Percentiles rank a stretch among this genome's conserved stretches.
These are phyloP conservation scores for Hymenotorrendiella dingleyae DNA, from an alignment of 2,329 filamentous ascomycete species.

Conservation along the genomic window DNA sequence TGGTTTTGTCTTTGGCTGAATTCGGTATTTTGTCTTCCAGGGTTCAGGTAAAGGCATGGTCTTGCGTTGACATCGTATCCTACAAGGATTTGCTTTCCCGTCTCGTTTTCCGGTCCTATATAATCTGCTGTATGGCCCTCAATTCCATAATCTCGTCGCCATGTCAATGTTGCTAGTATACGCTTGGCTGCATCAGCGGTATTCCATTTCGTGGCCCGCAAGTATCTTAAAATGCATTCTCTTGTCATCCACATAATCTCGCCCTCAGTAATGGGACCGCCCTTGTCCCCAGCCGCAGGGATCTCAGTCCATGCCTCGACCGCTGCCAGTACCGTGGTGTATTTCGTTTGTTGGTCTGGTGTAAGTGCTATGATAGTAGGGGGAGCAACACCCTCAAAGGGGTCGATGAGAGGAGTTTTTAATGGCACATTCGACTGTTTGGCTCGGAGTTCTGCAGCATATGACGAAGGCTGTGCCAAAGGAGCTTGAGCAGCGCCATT, in stretches of 20 bases:
- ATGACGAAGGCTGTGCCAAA: slow-evolving; percentile 9
- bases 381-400: slow-evolving; percentile 16
- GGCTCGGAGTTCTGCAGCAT: slow-evolving; percentile 19
- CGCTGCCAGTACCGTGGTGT: slow-evolving; percentile 65
- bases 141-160: slow-evolving; percentile 87
- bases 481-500: not conserved
- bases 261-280: slow-evolving; percentile 63
- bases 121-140: slow-evolving; percentile 71
- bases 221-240: slow-evolving; percentile 87
- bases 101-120: slow-evolving; percentile 91
- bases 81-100: slow-evolving; percentile 85
- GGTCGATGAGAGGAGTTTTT: slow-evolving; percentile 32
- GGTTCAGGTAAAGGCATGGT: slow-evolving; percentile 88
- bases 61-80: slow-evolving; percentile 81
- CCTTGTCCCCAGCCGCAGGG: slow-evolving; percentile 52
- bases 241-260: slow-evolving; percentile 88
- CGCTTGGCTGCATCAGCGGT: slow-evolving; percentile 69
- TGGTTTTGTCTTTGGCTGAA: slow-evolving; percentile 80
- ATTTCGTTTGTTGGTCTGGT: slow-evolving; percentile 74
- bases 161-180: slow-evolving; percentile 73
- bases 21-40: slow-evolving; percentile 88
- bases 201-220: slow-evolving; percentile 90
- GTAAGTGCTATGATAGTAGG: slow-evolving; percentile 58
- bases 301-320: slow-evolving; percentile 68
- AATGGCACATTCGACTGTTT: slow-evolving; percentile 33